Evolutionary conservation across 2,329 filamentous ascomycete species (phyloP), one percentile per base, ranked within the genome.

Genomic region (Corinectria fuckeliana): DNA sequence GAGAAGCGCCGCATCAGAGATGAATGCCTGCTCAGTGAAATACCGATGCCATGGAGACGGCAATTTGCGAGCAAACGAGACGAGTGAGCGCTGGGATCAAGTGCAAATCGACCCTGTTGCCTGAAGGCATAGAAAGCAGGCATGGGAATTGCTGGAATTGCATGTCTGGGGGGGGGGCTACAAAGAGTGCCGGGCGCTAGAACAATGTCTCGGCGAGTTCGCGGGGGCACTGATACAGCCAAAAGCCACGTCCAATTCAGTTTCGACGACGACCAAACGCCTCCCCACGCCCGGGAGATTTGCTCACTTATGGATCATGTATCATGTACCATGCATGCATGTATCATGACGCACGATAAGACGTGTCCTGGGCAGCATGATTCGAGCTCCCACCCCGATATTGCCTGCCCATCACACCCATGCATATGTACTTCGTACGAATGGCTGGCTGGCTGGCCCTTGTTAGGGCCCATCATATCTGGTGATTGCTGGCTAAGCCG

Each of bases 201-300:
- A 66, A 60, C 61, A 69, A 30, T 67, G 66, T 70, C 68, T 70
- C 68, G 64, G 66, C 63, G 64, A 63, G 56, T 62, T 65, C 48
- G 61, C 67, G 68, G 68, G 58, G 64, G 62, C 42, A 69, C 62
- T 66, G 50, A 49, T 56, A 50, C 57, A 52, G 64, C 58, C 34
- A 48, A 45, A 59, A 57, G 53, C 64, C 60, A 65, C 66, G 58
- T 48, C 67, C 49, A 59, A 28, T 63, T 58, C 58, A 61, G 50
- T 58, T 61, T 52, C 50, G 50, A 63, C 50, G 56, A 58, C 53
- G 32, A 47, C 47, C 38, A 60, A n/a, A 59, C 45, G 52, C 58
- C 39, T 44, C 54, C 21, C 45, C 48, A n/a, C 20, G 25, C 26
- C 50, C 16, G n/a, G 36, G 49, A 53, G 41, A 58, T 48, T 53